Conservation (phyloP, 164 flowering plant genomes). For the Vitis vinifera region DNA sequence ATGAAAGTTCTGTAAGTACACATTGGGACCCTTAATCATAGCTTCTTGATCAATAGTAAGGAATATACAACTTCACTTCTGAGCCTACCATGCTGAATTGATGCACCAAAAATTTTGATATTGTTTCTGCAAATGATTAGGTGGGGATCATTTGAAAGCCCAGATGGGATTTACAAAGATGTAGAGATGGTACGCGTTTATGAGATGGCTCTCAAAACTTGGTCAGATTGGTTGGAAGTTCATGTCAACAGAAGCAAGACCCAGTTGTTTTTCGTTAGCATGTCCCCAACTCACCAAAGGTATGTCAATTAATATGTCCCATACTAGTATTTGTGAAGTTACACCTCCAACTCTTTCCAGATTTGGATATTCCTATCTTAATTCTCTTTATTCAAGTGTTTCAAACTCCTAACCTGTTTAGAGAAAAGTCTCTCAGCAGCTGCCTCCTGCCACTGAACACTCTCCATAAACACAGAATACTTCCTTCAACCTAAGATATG, state of each 20-base stretch:
- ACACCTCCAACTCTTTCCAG: too few species aligned
- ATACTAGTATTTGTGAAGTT: too few species aligned
- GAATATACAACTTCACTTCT: too few species aligned
- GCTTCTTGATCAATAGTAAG: too few species aligned
- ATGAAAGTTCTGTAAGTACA: conserved; percentile 65
- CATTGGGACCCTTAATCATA: background rate
- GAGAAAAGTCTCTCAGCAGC: too few species aligned
- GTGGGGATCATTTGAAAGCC: conserved; percentile 63
- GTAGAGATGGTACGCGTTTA: conserved; percentile 46
- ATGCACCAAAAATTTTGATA: too few species aligned
- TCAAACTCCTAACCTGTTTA: too few species aligned
- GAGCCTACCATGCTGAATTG: background rate
- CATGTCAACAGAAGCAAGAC: conserved; percentile 53
- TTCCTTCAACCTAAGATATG: too few species aligned
- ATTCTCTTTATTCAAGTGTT: too few species aligned
- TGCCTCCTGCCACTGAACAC: too few species aligned
- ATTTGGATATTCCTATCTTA: too few species aligned
- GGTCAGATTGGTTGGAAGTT: conserved; percentile 74
- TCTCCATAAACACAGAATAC: too few species aligned
- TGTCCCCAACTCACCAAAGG: conserved; percentile 73
- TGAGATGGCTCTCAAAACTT: conserved; percentile 69
- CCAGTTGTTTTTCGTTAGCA: conserved; percentile 52
- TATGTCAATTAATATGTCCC: conserved; percentile 11
- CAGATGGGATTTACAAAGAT: conserved; percentile 48
- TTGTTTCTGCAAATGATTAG: conserved; percentile 12